Conservation (phyloP, 2,329 filamentous ascomycete genomes). For the Davidsoniella australis region DNA sequence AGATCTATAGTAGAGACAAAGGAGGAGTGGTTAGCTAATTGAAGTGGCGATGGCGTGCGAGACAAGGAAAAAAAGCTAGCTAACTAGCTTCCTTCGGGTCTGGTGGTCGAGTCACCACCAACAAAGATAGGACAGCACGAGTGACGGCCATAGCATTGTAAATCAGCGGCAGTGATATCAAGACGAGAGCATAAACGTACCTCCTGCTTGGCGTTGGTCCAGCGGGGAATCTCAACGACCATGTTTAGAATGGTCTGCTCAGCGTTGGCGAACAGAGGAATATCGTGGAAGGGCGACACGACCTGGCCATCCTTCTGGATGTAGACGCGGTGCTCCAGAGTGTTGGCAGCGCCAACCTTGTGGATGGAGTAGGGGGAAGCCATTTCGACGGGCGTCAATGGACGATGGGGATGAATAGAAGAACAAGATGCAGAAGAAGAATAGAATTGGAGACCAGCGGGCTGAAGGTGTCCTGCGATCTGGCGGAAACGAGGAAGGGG, state of each 20-base stretch:
- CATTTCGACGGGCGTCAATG: conserved; percentile 27
- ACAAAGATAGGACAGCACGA: not conserved
- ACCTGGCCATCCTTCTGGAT: conserved; percentile 93
- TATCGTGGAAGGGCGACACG: conserved; percentile 94
- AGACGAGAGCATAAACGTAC: conserved; percentile 33
- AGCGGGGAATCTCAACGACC: conserved; percentile 97
- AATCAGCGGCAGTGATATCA: not conserved
- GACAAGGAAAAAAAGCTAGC: not conserved
- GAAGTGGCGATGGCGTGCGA: not conserved
- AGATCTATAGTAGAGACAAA: conserved; percentile 46
- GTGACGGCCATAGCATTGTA: not conserved
- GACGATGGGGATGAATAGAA: conserved; percentile 14
- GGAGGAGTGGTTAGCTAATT: not conserved
- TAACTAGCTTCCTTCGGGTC: not conserved
- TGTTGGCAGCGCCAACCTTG: conserved; percentile 82
- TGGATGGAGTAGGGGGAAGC: conserved; percentile 55
- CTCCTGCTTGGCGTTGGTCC: conserved; percentile 99
- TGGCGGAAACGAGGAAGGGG: conserved; percentile 11
- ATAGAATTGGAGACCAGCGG: not conserved
- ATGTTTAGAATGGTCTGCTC: conserved; percentile 97
- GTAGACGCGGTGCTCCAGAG: conserved; percentile 92
- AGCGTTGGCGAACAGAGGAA: conserved; percentile 92
- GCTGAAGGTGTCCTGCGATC: conserved; percentile 12
- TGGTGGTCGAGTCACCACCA: not conserved
- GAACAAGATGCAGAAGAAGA: conserved; percentile 5